Evolutionary conservation across 169 alveolate species (phyloP).

Genomic region (Cryptosporidium ubiquitum): DNA sequence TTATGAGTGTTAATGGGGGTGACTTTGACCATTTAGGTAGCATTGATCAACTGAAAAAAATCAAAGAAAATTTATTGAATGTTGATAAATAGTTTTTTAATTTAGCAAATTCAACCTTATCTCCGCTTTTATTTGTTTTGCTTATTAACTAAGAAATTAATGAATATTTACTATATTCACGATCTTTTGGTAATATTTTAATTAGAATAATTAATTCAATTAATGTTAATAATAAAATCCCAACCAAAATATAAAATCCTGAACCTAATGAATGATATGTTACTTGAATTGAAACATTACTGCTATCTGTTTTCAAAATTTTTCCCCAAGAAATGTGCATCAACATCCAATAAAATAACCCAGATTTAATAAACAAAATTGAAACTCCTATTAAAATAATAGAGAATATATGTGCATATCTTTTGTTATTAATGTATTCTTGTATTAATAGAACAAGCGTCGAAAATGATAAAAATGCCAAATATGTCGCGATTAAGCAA

Average conservation of each 20-base stretch:
- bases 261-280: background rate
- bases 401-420: conserved; percentile 12
- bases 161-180: background rate
- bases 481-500: conserved; percentile 11
- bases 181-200: conserved; percentile 3
- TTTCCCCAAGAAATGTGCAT: conserved; percentile 37
- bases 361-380: background rate
- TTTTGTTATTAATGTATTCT: conserved; percentile 18
- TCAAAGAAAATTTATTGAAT: conserved; percentile 13
- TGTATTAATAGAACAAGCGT: conserved; percentile 22
- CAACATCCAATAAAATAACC: conserved; percentile 20
- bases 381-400: background rate
- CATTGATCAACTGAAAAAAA: conserved; percentile 50
- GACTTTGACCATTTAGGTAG: conserved; percentile 28
- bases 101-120: background rate
- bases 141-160: background rate
- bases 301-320: background rate
- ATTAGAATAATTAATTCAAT: background rate
- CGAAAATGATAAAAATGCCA: conserved; percentile 18
- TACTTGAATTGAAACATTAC: background rate
- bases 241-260: conserved; percentile 13
- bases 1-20: background rate
- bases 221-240: conserved; percentile 5
- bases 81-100: background rate
- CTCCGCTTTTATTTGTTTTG: background rate